These are phyloP conservation scores for Magnusiomyces sp. DNA, from an alignment of 1,139 yeast species.

Conservation along the genomic window DNA sequence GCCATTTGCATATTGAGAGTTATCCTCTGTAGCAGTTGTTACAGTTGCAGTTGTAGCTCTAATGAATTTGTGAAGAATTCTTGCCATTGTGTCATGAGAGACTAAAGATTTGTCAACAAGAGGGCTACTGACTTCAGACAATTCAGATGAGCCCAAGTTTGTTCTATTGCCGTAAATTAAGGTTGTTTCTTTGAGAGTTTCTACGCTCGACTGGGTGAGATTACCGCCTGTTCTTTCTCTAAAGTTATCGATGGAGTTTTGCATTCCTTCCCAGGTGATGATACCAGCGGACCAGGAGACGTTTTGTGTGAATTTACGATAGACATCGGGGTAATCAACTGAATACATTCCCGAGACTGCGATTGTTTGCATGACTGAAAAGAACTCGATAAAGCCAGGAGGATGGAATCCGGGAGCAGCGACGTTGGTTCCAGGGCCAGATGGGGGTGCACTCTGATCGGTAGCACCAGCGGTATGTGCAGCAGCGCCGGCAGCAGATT, in stretches of 20 bases:
- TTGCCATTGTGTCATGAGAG: no score
- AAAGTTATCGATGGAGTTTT: conserved; percentile 25
- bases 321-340: conserved; percentile 28
- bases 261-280: conserved; percentile 28
- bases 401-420: conserved; percentile 23
- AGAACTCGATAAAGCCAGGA: conserved; percentile 23
- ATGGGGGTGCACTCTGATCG: conserved; percentile 1
- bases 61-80: no score
- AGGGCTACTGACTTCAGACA: no score
- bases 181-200: conserved; percentile 19
- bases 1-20: no score
- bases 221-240: conserved; percentile 29
- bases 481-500: conserved; percentile 10
- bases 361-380: conserved; percentile 25
- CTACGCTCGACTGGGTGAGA: conserved; percentile 20
- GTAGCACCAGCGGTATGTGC: conserved; percentile 14
- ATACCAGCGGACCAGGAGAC: conserved; percentile 31
- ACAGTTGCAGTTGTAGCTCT: not conserved
- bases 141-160: conserved; percentile 7
- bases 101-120: no score
- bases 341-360: conserved; percentile 31
- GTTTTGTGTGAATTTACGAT: conserved; percentile 27
- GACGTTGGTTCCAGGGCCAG: conserved; percentile 16
- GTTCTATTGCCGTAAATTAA: conserved; percentile 20
- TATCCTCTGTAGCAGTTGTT: conserved; percentile 2